phyloP scores from a whole-genome alignment of 169 alveolate species.

The Cyclospora cayetanensis region DNA sequence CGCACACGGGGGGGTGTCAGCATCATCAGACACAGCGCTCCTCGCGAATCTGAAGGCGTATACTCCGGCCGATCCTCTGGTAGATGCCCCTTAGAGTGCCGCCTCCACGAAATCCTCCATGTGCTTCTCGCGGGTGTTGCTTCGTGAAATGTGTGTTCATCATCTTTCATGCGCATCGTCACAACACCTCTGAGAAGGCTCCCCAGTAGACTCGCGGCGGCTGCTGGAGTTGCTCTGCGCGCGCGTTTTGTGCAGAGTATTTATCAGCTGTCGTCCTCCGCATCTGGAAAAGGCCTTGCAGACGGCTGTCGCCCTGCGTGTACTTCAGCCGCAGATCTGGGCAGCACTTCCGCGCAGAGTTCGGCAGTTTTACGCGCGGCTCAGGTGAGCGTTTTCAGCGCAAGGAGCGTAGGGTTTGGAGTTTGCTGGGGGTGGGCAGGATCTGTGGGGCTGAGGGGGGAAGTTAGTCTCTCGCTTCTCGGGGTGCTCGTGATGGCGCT shows the following conservation, averaged over 20 bases:
- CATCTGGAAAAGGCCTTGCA: constrained; percentile 82
- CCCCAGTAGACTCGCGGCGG: no score
- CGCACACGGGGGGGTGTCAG: no score
- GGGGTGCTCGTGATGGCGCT: not conserved
- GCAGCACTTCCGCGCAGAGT: constrained; percentile 76
- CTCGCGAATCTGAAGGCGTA: no score
- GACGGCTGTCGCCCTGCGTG: constrained; percentile 84
- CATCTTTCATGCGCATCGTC: no score
- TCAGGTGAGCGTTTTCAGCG: no score
- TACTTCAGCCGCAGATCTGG: constrained; percentile 82
- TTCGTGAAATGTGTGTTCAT: no score
- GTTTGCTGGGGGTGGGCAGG: not conserved
- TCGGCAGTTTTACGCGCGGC: constrained; percentile 81
- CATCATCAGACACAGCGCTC: no score
- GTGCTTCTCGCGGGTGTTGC: no score
- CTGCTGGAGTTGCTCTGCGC: not conserved
- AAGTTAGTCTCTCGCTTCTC: not conserved
- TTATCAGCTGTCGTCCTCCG: constrained; percentile 85
- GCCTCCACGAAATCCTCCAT: no score
- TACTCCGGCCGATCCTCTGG: no score
- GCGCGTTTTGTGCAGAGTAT: constrained; percentile 73
- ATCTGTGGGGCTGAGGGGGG: not conserved
- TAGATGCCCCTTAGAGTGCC: no score
- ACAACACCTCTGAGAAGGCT: no score
- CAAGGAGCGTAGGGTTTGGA: not conserved